These are phyloP conservation scores for Stephania cephalantha DNA, from an alignment of 164 flowering plant genomes.

Conservation along the genomic window DNA sequence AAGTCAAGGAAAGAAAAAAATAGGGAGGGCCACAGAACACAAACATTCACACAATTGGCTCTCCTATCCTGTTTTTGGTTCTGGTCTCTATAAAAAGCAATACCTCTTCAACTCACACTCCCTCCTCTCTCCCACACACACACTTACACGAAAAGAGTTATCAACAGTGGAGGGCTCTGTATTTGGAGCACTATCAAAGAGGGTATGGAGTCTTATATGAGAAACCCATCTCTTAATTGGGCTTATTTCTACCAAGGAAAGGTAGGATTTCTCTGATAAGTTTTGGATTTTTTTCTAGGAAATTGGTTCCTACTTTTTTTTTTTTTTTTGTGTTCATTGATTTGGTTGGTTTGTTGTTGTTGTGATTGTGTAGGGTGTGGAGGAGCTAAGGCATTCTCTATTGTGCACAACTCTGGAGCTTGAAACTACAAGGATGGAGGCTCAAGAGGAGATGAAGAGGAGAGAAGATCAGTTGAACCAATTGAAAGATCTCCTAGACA, in stretches of 20 bases:
- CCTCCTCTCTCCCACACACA: neutral
- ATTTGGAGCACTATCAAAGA: neutral
- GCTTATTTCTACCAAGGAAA: constrained; percentile 62
- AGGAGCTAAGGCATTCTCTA: constrained; percentile 64
- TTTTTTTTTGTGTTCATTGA: neutral
- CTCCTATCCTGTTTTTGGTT: neutral
- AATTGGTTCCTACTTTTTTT: neutral
- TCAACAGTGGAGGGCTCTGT: neutral
- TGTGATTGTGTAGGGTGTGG: constrained; percentile 20
- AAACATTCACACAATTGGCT: neutral
- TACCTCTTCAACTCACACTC: neutral
- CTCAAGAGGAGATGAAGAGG: constrained; percentile 63
- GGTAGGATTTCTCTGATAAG: constrained; percentile 28
- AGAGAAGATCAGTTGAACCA: constrained; percentile 59
- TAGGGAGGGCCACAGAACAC: neutral
- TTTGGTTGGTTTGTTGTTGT: neutral
- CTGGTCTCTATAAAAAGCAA: constrained; percentile 9
- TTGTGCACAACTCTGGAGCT: constrained; percentile 61
- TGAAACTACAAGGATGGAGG: constrained; percentile 56
- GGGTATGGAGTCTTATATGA: constrained; percentile 40
- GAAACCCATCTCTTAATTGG: constrained; percentile 42
- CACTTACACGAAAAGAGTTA: neutral
- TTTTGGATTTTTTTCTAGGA: neutral
- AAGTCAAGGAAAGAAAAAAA: constrained; percentile 4
- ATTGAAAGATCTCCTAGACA: constrained; percentile 48